Evolutionary conservation across 805 yeast genomes (phyloP), one percentile per base, ranked within the genome.

Genomic region (Lachancea mirantina): DNA sequence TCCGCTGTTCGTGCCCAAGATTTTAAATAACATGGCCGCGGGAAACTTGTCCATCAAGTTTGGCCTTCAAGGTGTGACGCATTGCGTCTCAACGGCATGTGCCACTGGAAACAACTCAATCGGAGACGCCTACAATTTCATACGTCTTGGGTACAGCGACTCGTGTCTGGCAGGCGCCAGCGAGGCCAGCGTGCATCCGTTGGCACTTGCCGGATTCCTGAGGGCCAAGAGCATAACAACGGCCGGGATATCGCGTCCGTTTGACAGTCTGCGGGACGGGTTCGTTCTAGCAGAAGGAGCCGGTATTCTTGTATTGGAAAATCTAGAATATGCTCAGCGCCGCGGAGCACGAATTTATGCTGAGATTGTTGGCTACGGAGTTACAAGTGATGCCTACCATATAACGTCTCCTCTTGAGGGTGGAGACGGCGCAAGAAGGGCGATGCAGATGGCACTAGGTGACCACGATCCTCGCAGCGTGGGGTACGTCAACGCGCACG

Each of bases 261-360:
- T 92, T 57, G 98, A 92, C 51, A 53, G 55, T 9, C 58, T 64
- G 2, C 61, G 99, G 39, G 70, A 68, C 36, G 99, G 99, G 3
- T 92, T 92, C 59, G 96, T 92, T 0, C 65, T 92, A 19, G 79
- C 95, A 19, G 99, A 92, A 63, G 99, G 99, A 2, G 67, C 89
- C 11, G 97, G 95, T 3, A 70, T 84, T 1, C 41, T 94, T 25
- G 63, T 89, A 1, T 52, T 92, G 23, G 97, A 92, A 54, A 74
- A 72, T 10, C 62, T 83, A 38, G 78, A 81, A 21, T 92, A 82
- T 57, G 97, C 96, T 0, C 40, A 64, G 1, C 67, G 94, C 44
- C 42, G 60, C 19, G 78, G 78, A 2, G 75, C 76, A 4, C 61
- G 65, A 1, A 79, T 92, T 2, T 78, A 84, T 47, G 95, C 84